These are phyloP conservation scores for Suhomyces bokatorum DNA, from an alignment of 1,139 yeast genomes.

Conservation along the genomic window DNA sequence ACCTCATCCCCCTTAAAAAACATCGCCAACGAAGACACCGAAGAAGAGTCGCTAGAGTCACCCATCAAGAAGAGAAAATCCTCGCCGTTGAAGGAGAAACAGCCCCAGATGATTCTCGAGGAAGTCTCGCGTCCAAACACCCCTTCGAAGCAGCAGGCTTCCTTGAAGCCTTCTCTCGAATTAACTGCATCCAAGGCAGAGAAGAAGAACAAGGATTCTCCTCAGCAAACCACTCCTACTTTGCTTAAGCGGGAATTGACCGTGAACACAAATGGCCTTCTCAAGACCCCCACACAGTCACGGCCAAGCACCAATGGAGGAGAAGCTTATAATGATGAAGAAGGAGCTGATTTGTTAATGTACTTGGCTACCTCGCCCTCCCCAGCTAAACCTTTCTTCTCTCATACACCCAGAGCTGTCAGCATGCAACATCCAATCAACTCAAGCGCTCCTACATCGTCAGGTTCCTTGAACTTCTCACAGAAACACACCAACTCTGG, in stretches of 20 bases:
- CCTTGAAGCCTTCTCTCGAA: slow-evolving; percentile 42
- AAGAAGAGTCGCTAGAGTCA: slow-evolving; percentile 24
- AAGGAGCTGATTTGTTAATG: slow-evolving; percentile 82
- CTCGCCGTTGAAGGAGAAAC: slow-evolving; percentile 23
- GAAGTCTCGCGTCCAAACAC: slow-evolving; percentile 33
- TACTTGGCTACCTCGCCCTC: slow-evolving; percentile 86
- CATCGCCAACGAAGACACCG: slow-evolving; percentile 18
- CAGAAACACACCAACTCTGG: slow-evolving; percentile 13
- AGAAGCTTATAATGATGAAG: slow-evolving; percentile 50
- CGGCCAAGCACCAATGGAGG: slow-evolving; percentile 10
- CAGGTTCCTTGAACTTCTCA: slow-evolving; percentile 15
- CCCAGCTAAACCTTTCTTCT: slow-evolving; percentile 51
- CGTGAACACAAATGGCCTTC: slow-evolving; percentile 21
- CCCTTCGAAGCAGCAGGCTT: slow-evolving; percentile 24
- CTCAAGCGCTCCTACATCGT: slow-evolving; percentile 19
- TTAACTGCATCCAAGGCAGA: slow-evolving; percentile 19
- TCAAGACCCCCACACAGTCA: slow-evolving; percentile 42
- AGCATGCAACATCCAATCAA: slow-evolving; percentile 9
- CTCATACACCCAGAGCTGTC: slow-evolving; percentile 35
- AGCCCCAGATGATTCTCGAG: slow-evolving; percentile 44
- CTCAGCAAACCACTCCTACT: slow-evolving; percentile 37
- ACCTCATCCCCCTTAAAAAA: slow-evolving; percentile 38
- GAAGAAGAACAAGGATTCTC: slow-evolving; percentile 10
- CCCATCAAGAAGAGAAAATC: slow-evolving; percentile 36
- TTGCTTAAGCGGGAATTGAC: slow-evolving; percentile 24